Evolutionary conservation across 768 basidiomycete species (phyloP).

Genomic region (Solioccasus polychromus): DNA sequence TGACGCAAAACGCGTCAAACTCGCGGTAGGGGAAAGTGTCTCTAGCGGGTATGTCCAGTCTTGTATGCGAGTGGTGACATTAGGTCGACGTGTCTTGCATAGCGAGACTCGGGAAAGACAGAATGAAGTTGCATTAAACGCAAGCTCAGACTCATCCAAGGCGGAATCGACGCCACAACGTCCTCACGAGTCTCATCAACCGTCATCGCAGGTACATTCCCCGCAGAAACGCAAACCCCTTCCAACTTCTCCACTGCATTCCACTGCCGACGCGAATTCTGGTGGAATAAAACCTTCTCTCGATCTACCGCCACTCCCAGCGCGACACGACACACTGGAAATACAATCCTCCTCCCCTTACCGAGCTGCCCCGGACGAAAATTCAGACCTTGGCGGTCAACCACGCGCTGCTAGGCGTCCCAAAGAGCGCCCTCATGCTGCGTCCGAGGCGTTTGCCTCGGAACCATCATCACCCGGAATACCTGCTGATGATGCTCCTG

Average conservation of each 20-base stretch:
- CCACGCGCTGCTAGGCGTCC: slow-evolving; percentile 2
- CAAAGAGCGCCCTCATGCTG: slow-evolving; percentile 6
- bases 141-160: not conserved
- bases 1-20: slow-evolving; percentile 10
- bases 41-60: slow-evolving; percentile 6
- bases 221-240: not conserved
- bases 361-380: not conserved
- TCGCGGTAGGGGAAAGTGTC: not conserved
- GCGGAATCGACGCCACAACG: not conserved
- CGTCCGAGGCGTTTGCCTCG: slow-evolving; percentile 19
- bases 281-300: not conserved
- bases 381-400: not conserved
- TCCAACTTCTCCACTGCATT: not conserved
- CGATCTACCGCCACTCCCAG: not conserved
- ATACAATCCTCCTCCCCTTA: not conserved
- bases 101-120: slow-evolving; percentile 7
- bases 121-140: not conserved
- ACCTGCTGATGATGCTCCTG: not conserved
- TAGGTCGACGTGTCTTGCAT: not conserved
- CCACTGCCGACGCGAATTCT: not conserved
- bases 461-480: slow-evolving; percentile 11
- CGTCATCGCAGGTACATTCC: not conserved
- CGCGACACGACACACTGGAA: slow-evolving; percentile 1
- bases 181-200: not conserved
- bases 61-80: not conserved